Conservation (phyloP, 148 eudicot species). For the Vaccinium darrowii region DNA sequence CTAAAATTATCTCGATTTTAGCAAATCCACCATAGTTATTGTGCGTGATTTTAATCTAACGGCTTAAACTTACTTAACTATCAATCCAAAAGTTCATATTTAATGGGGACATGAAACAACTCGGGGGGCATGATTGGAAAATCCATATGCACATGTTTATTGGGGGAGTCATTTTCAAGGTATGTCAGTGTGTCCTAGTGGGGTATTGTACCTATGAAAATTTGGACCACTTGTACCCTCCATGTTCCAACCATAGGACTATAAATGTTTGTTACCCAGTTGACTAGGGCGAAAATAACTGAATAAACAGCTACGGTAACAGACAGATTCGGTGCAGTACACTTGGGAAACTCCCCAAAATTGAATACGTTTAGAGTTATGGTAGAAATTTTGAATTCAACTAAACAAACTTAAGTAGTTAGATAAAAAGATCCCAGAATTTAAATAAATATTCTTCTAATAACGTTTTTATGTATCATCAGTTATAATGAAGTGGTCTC, state of each 20-base stretch:
- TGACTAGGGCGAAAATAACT: neutral
- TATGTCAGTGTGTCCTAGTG: neutral
- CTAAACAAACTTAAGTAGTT: too few relatives aligned
- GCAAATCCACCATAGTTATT: too few relatives aligned
- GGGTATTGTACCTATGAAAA: neutral
- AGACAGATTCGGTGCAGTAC: neutral
- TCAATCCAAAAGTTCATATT: too few relatives aligned
- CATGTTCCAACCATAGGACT: slow-evolving; percentile 2
- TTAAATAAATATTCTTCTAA: too few relatives aligned
- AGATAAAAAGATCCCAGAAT: too few relatives aligned
- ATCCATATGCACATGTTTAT: neutral
- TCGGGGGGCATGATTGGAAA: too few relatives aligned
- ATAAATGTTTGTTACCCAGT: neutral
- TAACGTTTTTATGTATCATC: neutral
- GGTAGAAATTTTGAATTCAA: too few relatives aligned
- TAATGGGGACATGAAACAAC: too few relatives aligned
- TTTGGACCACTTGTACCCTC: neutral
- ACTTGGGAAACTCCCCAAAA: neutral
- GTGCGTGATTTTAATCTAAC: too few relatives aligned
- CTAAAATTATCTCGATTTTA: too few relatives aligned
- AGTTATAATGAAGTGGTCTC: neutral
- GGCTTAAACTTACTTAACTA: too few relatives aligned
- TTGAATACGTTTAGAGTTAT: too few relatives aligned
- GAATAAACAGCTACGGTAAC: neutral
- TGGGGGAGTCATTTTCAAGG: neutral